Percentiles rank a stretch among this genome's conserved stretches.
These are phyloP conservation scores for Lactarius trivialis DNA, from an alignment of 768 basidiomycete genomes.

Conservation along the genomic window DNA sequence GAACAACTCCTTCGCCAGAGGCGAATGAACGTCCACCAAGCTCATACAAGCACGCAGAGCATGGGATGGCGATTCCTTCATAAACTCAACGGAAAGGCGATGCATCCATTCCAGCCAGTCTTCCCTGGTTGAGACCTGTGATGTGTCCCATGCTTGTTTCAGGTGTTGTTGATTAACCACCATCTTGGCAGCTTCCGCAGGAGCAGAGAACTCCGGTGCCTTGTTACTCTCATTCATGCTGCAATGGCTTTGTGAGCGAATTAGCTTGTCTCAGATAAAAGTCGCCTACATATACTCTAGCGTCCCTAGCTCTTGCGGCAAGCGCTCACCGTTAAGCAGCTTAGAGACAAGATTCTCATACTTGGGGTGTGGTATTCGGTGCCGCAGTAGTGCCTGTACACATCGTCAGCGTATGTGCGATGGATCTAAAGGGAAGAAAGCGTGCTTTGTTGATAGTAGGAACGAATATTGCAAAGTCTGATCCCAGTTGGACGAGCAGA, in stretches of 20 bases:
- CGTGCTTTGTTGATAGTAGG: conserved; percentile 92
- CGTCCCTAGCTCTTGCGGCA: conserved; percentile 78
- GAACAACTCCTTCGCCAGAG: conserved; percentile 90
- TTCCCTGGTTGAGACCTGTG: conserved; percentile 64
- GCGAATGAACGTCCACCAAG: conserved; percentile 84
- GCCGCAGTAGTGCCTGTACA: conserved; percentile 62
- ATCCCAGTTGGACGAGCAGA: conserved; percentile 85
- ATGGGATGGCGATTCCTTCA: conserved; percentile 97
- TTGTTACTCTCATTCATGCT: conserved; percentile 55
- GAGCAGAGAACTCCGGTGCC: conserved; percentile 68
- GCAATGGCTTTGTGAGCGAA: neutral
- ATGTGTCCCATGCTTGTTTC: conserved; percentile 93
- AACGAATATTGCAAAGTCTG: conserved; percentile 96
- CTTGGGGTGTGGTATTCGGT: conserved; percentile 69
- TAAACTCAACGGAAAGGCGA: conserved; percentile 85
- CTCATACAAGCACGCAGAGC: conserved; percentile 96
- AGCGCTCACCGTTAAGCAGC: conserved; percentile 83
- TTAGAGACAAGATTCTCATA: conserved; percentile 88
- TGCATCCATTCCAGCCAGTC: conserved; percentile 98
- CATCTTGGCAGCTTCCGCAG: conserved; percentile 76
- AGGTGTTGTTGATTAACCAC: conserved; percentile 95
- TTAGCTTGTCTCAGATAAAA: neutral
- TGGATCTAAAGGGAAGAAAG: neutral
- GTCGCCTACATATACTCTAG: conserved; percentile 56
- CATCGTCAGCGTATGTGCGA: conserved; percentile 9